Conservation (phyloP, 345 rosid species). For the Bretschneidera sinensis region DNA sequence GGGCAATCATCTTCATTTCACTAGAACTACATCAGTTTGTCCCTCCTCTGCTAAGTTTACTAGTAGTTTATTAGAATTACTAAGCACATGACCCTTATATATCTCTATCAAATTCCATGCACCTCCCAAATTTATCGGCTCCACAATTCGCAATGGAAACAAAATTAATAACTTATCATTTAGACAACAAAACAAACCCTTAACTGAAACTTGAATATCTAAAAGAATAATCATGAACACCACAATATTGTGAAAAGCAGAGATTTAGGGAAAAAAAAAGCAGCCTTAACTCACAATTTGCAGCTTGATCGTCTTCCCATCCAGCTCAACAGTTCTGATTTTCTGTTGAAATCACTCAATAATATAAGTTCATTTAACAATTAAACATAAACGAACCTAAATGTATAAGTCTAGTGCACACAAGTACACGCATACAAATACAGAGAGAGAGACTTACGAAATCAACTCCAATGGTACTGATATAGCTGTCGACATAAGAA, state of each 20-base stretch:
- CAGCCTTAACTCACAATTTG: slow-evolving; percentile 49
- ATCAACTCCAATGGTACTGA: slow-evolving; percentile 87
- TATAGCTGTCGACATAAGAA: slow-evolving; percentile 80
- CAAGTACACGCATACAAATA: background rate
- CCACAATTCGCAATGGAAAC: background rate
- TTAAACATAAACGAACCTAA: background rate
- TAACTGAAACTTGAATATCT: background rate
- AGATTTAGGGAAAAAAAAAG: background rate
- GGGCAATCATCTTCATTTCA: background rate
- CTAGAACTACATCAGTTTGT: background rate
- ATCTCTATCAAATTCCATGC: background rate
- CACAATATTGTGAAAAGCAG: background rate
- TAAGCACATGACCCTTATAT: background rate
- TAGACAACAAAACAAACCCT: no score
- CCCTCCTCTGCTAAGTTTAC: background rate
- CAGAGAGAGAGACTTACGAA: slow-evolving; percentile 49
- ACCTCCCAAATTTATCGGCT: background rate
- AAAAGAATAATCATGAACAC: background rate
- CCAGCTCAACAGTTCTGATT: slow-evolving; percentile 77
- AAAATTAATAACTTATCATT: no score
- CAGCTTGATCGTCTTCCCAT: slow-evolving; percentile 75
- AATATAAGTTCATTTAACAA: slow-evolving; percentile 11
- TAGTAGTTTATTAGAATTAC: background rate
- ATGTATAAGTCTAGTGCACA: background rate
- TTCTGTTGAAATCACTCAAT: slow-evolving; percentile 31